Conservation (phyloP, 208 protist genomes). For the Trypanosoma cruzi region DNA sequence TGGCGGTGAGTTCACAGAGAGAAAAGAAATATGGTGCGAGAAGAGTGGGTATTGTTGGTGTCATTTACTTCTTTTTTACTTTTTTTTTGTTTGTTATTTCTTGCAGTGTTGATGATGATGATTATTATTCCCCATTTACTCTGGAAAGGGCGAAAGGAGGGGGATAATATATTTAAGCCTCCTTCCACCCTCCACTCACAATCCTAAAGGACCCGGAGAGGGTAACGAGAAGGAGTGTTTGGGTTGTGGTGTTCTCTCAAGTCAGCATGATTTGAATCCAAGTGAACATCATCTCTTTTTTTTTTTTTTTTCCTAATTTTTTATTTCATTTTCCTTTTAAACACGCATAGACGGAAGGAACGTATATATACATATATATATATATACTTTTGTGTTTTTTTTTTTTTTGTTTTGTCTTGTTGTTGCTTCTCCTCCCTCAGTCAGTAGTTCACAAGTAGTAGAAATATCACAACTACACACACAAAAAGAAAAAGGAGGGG, state of each 20-base stretch:
- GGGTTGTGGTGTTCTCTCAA: not conserved
- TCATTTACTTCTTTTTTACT: too few species aligned
- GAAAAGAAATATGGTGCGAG: not conserved
- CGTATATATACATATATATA: too few species aligned
- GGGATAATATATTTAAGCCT: too few species aligned
- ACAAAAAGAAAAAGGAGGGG: not conserved
- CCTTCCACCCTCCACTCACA: too few species aligned
- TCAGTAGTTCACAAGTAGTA: not conserved
- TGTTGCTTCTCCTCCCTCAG: not conserved
- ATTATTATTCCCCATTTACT: too few species aligned
- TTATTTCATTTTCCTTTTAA: conserved; percentile 2
- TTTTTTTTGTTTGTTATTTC: too few species aligned
- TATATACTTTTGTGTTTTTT: too few species aligned
- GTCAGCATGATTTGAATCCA: not conserved
- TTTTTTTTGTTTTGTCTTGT: not conserved
- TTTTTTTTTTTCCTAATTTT: too few species aligned
- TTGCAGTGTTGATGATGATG: too few species aligned
- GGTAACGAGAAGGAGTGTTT: conserved; percentile 3
- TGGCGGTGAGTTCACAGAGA: not conserved
- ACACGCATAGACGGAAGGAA: not conserved
- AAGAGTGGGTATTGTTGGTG: not conserved
- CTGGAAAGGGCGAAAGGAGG: too few species aligned
- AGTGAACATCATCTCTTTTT: not conserved
- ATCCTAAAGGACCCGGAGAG: conserved; percentile 2
- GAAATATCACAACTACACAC: too few species aligned